Evolutionary conservation across 257 asterid genomes (phyloP), one percentile per base, ranked within the genome.

Genomic region (Solanum habrochaites): DNA sequence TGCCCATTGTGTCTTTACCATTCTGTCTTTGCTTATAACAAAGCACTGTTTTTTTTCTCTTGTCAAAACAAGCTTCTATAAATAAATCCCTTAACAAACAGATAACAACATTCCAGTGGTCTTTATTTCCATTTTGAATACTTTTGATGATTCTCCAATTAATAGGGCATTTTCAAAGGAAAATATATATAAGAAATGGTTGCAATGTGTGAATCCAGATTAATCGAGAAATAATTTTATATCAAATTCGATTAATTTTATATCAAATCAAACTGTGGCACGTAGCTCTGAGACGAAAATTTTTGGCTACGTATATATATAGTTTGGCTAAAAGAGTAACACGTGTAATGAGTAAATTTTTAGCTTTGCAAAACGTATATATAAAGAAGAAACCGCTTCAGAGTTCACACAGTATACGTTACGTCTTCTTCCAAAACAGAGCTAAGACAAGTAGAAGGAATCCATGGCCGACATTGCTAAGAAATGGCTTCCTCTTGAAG

Each of bases 401-500:
- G 35, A 74, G 82, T 72, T 74, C 20, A 29, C 85, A 47, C 67
- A 9, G 7, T 27, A 47, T 10, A 6, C 84, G 42, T 42, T 15
- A 47, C 84, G 27, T 80, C 27, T 47, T 18, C 62, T 43, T 77
- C 83, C 62, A 15, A 43, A 18, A 78, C 39, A 45, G 64, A 77
- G 83, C 18, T 5, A 7, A 20, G 42, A 21, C 15, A 49, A 32
- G 60, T 43, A 14, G 81, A 37, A 73, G 85, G 29, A n/a, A 47
- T 85, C 74, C 81, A 96, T 95, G 99, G 96, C 97, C 58, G 90
- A 87, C 70, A 81, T 16, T 56, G 39, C 94, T 81, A 96, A 95
- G 91, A 93, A 91, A 91, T 96, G 99, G 98, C 98, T 96, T 91
- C 99, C 99, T 88, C 98, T 96, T 66, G 99, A 96, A 93, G 98